Conservation (phyloP, 2,329 filamentous ascomycete genomes). For the Colletotrichum scovillei region DNA sequence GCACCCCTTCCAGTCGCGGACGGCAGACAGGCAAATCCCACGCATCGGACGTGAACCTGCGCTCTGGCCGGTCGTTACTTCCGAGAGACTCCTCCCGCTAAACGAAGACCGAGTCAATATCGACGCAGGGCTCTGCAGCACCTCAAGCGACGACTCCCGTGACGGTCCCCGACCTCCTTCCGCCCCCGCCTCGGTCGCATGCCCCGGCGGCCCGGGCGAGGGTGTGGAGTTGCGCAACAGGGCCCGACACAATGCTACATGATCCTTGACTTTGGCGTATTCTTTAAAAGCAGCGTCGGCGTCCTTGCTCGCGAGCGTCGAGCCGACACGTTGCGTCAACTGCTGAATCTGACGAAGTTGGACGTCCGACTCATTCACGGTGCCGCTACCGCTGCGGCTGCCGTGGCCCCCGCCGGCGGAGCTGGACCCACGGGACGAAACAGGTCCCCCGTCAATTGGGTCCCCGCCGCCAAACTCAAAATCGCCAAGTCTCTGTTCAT, state of each 20-base stretch:
- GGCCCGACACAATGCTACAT: not conserved
- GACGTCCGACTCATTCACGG: constrained; percentile 45
- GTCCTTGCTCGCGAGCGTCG: constrained; percentile 46
- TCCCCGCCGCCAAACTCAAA: not conserved
- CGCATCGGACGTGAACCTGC: constrained; percentile 40
- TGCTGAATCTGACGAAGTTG: constrained; percentile 49
- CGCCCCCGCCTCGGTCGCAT: not conserved
- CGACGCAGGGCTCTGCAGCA: not conserved
- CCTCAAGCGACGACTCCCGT: not conserved
- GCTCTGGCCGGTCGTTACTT: not conserved
- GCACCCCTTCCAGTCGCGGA: constrained; percentile 58
- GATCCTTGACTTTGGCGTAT: constrained; percentile 52
- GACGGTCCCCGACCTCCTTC: not conserved
- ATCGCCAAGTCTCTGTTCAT: constrained; percentile 9
- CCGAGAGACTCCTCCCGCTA: constrained; percentile 11
- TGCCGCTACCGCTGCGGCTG: too few relatives aligned
- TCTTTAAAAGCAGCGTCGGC: constrained; percentile 58
- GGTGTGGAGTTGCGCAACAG: not conserved
- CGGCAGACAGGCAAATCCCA: constrained; percentile 47
- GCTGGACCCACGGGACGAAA: constrained; percentile 37
- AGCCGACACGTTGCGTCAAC: constrained; percentile 49
- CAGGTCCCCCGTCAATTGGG: not conserved
- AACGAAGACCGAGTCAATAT: constrained; percentile 3
- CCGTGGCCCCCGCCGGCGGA: constrained; percentile 33
- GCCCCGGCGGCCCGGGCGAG: not conserved